A percentile compares a stretch with the other conserved stretches of the same genome.
Evolutionary conservation across 1,139 yeast species (phyloP).

Genomic region (Yamadazyma buinensis): DNA sequence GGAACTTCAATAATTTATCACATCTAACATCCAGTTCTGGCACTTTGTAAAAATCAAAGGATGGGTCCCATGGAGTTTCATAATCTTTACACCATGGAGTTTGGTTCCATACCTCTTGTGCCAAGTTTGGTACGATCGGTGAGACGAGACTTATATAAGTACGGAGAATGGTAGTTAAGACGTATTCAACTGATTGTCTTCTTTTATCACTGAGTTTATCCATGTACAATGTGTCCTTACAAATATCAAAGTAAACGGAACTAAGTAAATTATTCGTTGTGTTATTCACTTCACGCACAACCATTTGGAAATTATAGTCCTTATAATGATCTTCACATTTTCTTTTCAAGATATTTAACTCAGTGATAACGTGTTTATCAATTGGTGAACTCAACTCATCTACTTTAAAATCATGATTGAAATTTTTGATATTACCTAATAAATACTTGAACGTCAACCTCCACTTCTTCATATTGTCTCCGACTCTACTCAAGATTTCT

Average conservation of each 20-base stretch:
- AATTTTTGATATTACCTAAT: conserved; percentile 54
- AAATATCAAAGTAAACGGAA: conserved; percentile 79
- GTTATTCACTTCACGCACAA: conserved; percentile 57
- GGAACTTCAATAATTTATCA: too few species aligned
- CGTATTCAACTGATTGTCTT: conserved; percentile 71
- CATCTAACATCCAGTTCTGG: too few species aligned
- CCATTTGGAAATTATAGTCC: conserved; percentile 63
- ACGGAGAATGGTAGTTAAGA: conserved; percentile 56
- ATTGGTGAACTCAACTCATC: conserved; percentile 31
- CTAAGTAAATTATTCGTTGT: conserved; percentile 77
- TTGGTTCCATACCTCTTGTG: conserved; percentile 80
- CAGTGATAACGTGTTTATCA: conserved; percentile 63
- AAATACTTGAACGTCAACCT: conserved; percentile 78
- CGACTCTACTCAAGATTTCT: conserved; percentile 68
- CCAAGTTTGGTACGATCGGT: conserved; percentile 78
- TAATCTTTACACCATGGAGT: conserved; percentile 1
- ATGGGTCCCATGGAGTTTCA: conserved; percentile 52
- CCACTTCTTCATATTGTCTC: conserved; percentile 75
- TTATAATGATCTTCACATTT: conserved; percentile 46
- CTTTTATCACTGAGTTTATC: conserved; percentile 46
- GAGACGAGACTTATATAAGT: conserved; percentile 64
- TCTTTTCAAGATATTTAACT: conserved; percentile 46
- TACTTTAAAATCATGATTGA: neutral
- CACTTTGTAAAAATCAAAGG: too few species aligned
- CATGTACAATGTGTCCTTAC: conserved; percentile 83